These are phyloP conservation scores for Sclerotinia sclerotiorum DNA, from an alignment of 2,329 filamentous ascomycete genomes.

Conservation along the genomic window DNA sequence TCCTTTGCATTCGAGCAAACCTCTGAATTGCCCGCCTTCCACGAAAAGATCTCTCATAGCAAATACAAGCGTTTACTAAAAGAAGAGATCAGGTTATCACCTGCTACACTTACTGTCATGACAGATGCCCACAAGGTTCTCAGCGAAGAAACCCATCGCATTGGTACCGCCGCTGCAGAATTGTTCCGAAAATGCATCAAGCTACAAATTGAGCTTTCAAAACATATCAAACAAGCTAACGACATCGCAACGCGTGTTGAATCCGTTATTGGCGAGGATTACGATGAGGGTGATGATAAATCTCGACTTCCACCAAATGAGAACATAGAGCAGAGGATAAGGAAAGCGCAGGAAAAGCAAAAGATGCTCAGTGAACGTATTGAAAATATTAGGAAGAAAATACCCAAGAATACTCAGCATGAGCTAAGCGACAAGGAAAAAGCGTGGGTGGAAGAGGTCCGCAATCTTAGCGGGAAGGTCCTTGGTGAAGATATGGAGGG, in stretches of 20 bases:
- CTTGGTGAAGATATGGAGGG: conserved; percentile 26
- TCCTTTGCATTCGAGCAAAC: conserved; percentile 59
- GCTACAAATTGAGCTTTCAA: conserved; percentile 64
- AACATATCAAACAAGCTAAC: conserved; percentile 65
- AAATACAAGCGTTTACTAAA: conserved; percentile 61
- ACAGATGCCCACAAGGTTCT: conserved; percentile 72
- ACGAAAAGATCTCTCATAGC: conserved; percentile 58
- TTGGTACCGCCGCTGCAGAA: conserved; percentile 69
- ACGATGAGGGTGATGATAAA: conserved; percentile 50
- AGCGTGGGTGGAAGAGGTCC: conserved; percentile 58
- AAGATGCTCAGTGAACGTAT: conserved; percentile 57
- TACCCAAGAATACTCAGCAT: conserved; percentile 49
- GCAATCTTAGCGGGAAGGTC: conserved; percentile 44
- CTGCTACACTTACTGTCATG: conserved; percentile 68
- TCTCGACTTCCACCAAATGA: conserved; percentile 51
- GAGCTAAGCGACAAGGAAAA: conserved; percentile 64
- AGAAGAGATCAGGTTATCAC: conserved; percentile 68
- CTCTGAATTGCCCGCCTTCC: conserved; percentile 55
- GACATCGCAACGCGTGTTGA: conserved; percentile 68
- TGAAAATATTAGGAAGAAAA: conserved; percentile 55
- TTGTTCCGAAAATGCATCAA: conserved; percentile 70
- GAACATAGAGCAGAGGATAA: conserved; percentile 59
- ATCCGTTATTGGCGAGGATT: conserved; percentile 57
- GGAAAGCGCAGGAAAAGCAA: conserved; percentile 55
- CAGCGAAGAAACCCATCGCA: conserved; percentile 64